These are phyloP conservation scores for Talaromyces verruculosus DNA, from an alignment of 2,329 filamentous ascomycete species.

Conservation along the genomic window DNA sequence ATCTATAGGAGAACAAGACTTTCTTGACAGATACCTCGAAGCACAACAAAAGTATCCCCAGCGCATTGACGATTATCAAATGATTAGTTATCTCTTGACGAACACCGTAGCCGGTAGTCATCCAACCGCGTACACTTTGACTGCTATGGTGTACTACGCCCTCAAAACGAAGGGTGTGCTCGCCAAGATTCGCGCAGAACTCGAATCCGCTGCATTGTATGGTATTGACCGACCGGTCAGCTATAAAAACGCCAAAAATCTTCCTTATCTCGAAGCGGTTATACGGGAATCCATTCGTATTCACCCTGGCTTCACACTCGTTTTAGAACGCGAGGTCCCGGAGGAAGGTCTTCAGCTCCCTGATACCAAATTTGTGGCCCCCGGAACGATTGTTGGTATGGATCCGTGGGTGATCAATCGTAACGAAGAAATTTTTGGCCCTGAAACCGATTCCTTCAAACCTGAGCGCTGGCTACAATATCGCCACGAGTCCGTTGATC, in stretches of 20 bases:
- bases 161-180: constrained; percentile 29
- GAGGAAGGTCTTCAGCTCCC: constrained; percentile 22
- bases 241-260: constrained; percentile 16
- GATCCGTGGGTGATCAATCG: constrained; percentile 31
- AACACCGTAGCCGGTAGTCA: constrained; percentile 37
- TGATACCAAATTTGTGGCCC: constrained; percentile 23
- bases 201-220: constrained; percentile 23
- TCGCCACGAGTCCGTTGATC: constrained; percentile 21
- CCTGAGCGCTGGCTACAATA: constrained; percentile 34
- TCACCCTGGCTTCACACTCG: constrained; percentile 23
- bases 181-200: constrained; percentile 29
- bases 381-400: constrained; percentile 31
- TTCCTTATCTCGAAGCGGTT: constrained; percentile 21
- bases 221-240: constrained; percentile 15
- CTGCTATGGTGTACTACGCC: constrained; percentile 35
- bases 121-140: constrained; percentile 36
- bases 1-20: constrained; percentile 21
- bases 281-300: constrained; percentile 24
- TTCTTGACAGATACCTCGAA: constrained; percentile 26
- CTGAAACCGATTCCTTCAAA: constrained; percentile 27
- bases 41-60: constrained; percentile 26
- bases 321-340: constrained; percentile 23
- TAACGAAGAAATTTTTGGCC: constrained; percentile 26
- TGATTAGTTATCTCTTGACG: constrained; percentile 26
- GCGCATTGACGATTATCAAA: constrained; percentile 23